These are phyloP conservation scores for Lepidium africanum DNA, from an alignment of 345 rosid species.

Conservation along the genomic window DNA sequence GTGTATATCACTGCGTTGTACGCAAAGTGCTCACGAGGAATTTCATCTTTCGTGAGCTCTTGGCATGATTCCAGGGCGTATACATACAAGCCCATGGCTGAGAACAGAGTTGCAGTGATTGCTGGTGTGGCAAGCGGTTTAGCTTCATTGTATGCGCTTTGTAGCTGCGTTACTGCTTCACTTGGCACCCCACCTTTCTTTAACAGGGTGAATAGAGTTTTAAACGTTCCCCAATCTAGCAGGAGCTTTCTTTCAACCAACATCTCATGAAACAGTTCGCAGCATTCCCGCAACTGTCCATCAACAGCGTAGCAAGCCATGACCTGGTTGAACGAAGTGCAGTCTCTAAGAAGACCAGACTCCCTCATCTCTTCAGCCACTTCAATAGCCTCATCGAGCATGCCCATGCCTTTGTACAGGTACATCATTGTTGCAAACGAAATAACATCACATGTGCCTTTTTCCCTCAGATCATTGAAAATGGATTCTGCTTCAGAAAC, in stretches of 20 bases:
- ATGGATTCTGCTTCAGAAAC: conserved; percentile 61
- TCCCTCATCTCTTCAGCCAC: conserved; percentile 83
- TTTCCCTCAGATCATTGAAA: conserved; percentile 45
- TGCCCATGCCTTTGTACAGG: conserved; percentile 69
- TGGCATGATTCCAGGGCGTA: conserved; percentile 53
- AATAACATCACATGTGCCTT: conserved; percentile 59
- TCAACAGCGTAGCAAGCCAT: conserved; percentile 64
- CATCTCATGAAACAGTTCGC: conserved; percentile 76
- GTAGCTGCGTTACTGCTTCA: conserved; percentile 73
- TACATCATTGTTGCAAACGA: conserved; percentile 80
- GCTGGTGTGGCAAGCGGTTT: conserved; percentile 64
- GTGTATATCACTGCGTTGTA: conserved; percentile 69
- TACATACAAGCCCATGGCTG: conserved; percentile 56
- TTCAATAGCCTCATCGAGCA: conserved; percentile 77
- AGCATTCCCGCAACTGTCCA: conserved; percentile 62
- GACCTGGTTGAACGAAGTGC: conserved; percentile 58
- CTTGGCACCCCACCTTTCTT: conserved; percentile 65
- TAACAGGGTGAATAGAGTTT: conserved; percentile 52
- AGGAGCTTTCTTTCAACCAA: conserved; percentile 40
- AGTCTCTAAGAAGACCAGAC: conserved; percentile 54
- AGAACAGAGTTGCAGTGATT: conserved; percentile 49
- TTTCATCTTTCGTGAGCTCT: conserved; percentile 34
- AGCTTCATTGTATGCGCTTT: conserved; percentile 50
- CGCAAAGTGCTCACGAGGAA: conserved; percentile 39
- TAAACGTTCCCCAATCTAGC: conserved; percentile 59